phyloP scores from a whole-genome alignment of 2,329 filamentous ascomycete species.

The Chlorencoelia australis region DNA sequence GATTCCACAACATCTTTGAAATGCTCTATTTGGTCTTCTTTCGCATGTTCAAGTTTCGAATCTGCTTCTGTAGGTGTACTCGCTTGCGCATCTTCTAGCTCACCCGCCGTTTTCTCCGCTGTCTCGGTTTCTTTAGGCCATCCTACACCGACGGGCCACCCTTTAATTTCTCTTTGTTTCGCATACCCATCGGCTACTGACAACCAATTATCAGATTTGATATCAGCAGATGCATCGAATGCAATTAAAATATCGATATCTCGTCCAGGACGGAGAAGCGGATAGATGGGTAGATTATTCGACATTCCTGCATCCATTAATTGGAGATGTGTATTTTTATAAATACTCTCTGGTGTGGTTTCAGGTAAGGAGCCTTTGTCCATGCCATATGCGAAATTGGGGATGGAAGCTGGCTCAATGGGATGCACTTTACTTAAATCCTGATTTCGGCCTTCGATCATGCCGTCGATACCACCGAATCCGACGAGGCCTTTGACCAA shows the following conservation, averaged over 20 bases:
- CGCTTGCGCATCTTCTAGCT: slow-evolving; percentile 58
- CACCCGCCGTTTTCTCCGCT: slow-evolving; percentile 47
- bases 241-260: slow-evolving; percentile 84
- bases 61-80: slow-evolving; percentile 48
- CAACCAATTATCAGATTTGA: slow-evolving; percentile 92
- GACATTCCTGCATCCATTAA: slow-evolving; percentile 98
- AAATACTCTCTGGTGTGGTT: slow-evolving; percentile 69
- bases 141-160: slow-evolving; percentile 90
- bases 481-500: slow-evolving; percentile 65
- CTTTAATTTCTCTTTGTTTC: slow-evolving; percentile 77
- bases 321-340: slow-evolving; percentile 60
- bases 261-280: slow-evolving; percentile 76
- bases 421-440: slow-evolving; percentile 89
- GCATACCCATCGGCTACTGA: slow-evolving; percentile 91
- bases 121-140: slow-evolving; percentile 64
- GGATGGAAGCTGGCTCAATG: slow-evolving; percentile 81
- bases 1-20: slow-evolving; percentile 24
- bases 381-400: slow-evolving; percentile 83
- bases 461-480: slow-evolving; percentile 65
- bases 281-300: slow-evolving; percentile 95
- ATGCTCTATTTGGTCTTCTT: slow-evolving; percentile 34
- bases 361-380: slow-evolving; percentile 60
- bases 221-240: slow-evolving; percentile 86
- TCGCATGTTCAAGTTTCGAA: slow-evolving; percentile 52
- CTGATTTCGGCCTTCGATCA: slow-evolving; percentile 73